Percentiles rank a stretch among this genome's conserved stretches.
phyloP scores from a whole-genome alignment of 1,284 basidiomycete species.

The Sphaerobolus stellatus region DNA sequence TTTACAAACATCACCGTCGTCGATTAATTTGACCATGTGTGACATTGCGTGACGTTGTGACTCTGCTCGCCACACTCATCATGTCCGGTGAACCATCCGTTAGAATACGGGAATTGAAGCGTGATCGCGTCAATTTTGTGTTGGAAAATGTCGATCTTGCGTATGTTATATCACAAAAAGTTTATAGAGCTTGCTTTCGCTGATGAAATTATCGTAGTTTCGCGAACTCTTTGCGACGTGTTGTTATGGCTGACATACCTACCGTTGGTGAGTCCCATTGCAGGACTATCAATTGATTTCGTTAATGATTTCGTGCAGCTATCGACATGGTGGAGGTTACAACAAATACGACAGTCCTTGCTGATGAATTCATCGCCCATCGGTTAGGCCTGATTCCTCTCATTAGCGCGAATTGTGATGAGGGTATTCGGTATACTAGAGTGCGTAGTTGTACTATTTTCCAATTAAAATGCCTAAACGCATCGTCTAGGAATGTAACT shows the following conservation, averaged over 20 bases:
- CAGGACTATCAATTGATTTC: neutral
- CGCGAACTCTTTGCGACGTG: constrained; percentile 85
- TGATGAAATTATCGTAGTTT: constrained; percentile 48
- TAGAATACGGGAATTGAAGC: constrained; percentile 75
- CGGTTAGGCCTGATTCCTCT: constrained; percentile 94
- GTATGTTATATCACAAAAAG: constrained; percentile 41
- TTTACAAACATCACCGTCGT: too few relatives aligned
- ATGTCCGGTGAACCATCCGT: constrained; percentile 35
- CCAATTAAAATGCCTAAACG: constrained; percentile 12
- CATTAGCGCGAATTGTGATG: constrained; percentile 80
- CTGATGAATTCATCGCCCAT: constrained; percentile 98
- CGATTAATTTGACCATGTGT: too few relatives aligned
- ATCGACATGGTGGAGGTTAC: constrained; percentile 97
- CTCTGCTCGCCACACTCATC: neutral
- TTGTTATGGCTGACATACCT: constrained; percentile 94
- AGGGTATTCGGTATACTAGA: constrained; percentile 79
- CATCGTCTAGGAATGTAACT: constrained; percentile 74
- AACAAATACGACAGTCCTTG: constrained; percentile 89
- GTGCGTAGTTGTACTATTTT: constrained; percentile 39
- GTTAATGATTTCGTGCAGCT: constrained; percentile 47
- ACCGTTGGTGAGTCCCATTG: constrained; percentile 73
- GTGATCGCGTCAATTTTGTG: constrained; percentile 83
- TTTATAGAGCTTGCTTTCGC: neutral
- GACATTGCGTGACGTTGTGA: neutral
- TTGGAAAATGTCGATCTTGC: constrained; percentile 92